These are phyloP conservation scores for Tympanopsis confertula DNA, from an alignment of 2,329 filamentous ascomycete species.

Conservation along the genomic window DNA sequence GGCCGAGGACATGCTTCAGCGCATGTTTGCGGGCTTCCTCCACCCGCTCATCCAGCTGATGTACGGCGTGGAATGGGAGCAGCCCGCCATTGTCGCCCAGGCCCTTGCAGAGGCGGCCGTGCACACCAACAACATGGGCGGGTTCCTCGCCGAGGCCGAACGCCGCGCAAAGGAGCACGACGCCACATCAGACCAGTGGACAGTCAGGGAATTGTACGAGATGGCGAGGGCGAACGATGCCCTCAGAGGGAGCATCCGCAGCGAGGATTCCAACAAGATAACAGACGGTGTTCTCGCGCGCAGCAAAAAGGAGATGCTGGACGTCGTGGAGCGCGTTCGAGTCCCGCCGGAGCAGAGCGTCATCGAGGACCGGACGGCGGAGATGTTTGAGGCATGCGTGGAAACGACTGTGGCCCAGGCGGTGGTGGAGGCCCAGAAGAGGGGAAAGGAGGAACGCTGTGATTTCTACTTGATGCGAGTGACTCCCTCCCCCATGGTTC, in stretches of 20 bases:
- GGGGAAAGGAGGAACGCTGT: slow-evolving; percentile 56
- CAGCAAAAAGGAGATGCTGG: slow-evolving; percentile 51
- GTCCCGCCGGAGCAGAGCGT: slow-evolving; percentile 39
- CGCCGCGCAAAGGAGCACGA: slow-evolving; percentile 21
- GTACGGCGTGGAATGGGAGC: slow-evolving; percentile 71
- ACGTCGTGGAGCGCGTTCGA: slow-evolving; percentile 44
- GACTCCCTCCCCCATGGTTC: neutral
- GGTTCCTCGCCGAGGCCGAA: slow-evolving; percentile 43
- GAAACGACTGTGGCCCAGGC: slow-evolving; percentile 23
- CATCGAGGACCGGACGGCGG: slow-evolving; percentile 37
- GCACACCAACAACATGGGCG: slow-evolving; percentile 44
- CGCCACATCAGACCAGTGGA: slow-evolving; percentile 16
- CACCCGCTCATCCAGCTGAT: slow-evolving; percentile 79
- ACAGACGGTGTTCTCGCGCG: slow-evolving; percentile 55
- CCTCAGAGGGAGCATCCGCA: slow-evolving; percentile 32
- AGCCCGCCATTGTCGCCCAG: slow-evolving; percentile 72
- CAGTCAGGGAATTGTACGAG: slow-evolving; percentile 48
- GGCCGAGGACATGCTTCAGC: slow-evolving; percentile 56
- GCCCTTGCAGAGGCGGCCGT: slow-evolving; percentile 67
- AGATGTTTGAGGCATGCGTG: slow-evolving; percentile 58
- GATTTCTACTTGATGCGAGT: slow-evolving; percentile 65
- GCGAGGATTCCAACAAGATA: slow-evolving; percentile 49
- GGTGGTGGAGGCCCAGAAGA: slow-evolving; percentile 45
- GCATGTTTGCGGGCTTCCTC: slow-evolving; percentile 59
- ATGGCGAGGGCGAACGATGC: slow-evolving; percentile 45